A percentile compares a stretch with the other conserved stretches of the same genome.
phyloP scores from a whole-genome alignment of 257 asterid genomes.

The Parsonsia alboflavescens region DNA sequence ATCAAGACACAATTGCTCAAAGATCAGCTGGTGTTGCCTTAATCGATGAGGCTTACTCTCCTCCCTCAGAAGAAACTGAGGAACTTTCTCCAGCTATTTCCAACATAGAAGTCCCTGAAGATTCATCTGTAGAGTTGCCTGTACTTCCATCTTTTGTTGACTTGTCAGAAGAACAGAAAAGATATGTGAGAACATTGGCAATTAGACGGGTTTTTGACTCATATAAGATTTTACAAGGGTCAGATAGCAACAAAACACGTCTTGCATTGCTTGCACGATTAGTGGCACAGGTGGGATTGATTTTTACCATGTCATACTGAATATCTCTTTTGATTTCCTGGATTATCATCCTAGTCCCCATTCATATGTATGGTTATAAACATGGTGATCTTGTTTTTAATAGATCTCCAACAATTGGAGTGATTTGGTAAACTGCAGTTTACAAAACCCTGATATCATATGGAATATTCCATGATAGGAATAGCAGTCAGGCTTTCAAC shows the following conservation, averaged over 20 bases:
- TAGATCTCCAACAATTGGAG: neutral
- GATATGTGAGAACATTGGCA: slow-evolving; percentile 46
- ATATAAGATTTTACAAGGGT: slow-evolving; percentile 47
- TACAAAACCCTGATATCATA: neutral
- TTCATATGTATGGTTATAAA: slow-evolving; percentile 15
- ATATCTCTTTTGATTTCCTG: neutral
- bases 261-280: slow-evolving; percentile 78
- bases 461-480: neutral
- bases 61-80: slow-evolving; percentile 70
- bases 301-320: slow-evolving; percentile 16
- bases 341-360: slow-evolving; percentile 13
- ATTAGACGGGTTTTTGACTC: slow-evolving; percentile 67
- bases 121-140: slow-evolving; percentile 47
- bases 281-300: slow-evolving; percentile 75
- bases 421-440: neutral
- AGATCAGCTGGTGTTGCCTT: slow-evolving; percentile 32
- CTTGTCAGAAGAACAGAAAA: slow-evolving; percentile 56
- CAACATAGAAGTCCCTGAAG: slow-evolving; percentile 45
- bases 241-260: slow-evolving; percentile 66
- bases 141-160: slow-evolving; percentile 54
- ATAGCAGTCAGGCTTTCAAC: neutral
- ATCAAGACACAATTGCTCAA: slow-evolving; percentile 34
- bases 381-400: neutral
- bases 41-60: slow-evolving; percentile 68
- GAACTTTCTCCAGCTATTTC: slow-evolving; percentile 47